phyloP scores from a whole-genome alignment of 345 rosid genomes.

The Eucalyptus rudis region DNA sequence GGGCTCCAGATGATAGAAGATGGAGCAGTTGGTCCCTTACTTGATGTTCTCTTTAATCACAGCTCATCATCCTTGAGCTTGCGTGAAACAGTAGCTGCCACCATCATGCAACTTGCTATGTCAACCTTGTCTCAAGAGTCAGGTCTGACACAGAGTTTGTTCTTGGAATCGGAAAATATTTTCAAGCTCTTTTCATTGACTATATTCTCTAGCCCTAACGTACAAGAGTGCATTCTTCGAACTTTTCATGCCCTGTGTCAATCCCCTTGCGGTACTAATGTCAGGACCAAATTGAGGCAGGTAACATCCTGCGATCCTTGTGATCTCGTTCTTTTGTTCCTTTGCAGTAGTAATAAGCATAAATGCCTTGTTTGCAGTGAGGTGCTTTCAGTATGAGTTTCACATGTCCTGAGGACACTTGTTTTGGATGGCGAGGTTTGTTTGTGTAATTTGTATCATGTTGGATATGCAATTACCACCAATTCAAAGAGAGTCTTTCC shows the following conservation, averaged over 20 bases:
- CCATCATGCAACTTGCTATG: constrained; percentile 39
- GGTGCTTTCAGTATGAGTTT: background rate
- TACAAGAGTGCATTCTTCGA: constrained; percentile 42
- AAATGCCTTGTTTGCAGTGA: background rate
- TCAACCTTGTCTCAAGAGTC: constrained; percentile 36
- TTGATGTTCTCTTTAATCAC: constrained; percentile 33
- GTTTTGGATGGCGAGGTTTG: background rate
- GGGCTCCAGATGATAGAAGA: constrained; percentile 51
- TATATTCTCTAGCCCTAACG: constrained; percentile 28
- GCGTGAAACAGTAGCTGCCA: constrained; percentile 42
- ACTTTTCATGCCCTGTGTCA: constrained; percentile 46
- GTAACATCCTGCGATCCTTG: constrained; percentile 6
- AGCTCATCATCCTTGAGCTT: constrained; percentile 21
- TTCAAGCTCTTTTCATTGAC: constrained; percentile 41
- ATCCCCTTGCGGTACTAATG: constrained; percentile 28
- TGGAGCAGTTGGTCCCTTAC: constrained; percentile 36
- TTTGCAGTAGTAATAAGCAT: background rate
- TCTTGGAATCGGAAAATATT: constrained; percentile 42
- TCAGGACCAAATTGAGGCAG: constrained; percentile 39
- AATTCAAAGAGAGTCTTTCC: background rate
- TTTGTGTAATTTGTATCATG: background rate
- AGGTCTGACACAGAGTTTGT: constrained; percentile 8
- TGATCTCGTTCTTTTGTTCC: background rate
- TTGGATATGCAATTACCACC: background rate
- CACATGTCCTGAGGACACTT: background rate